Percentiles rank a stretch among this genome's conserved stretches.
Conservation (phyloP, 768 basidiomycete genomes). For the Lentinula raphanica region DNA sequence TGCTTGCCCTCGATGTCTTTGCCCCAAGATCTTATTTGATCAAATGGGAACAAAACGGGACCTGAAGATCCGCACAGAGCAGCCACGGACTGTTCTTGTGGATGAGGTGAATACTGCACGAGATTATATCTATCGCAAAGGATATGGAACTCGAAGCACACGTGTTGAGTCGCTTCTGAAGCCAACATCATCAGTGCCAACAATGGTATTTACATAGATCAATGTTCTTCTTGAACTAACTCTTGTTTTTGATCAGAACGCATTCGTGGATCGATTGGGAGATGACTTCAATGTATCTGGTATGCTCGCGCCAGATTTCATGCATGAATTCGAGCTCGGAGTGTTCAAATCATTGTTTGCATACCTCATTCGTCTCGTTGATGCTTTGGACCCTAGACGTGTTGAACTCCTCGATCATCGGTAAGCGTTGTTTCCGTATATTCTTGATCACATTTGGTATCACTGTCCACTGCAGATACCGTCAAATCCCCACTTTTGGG, state of each 20-base stretch:
- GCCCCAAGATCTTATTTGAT: constrained; percentile 16
- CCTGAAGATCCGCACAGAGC: not conserved
- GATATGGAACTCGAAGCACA: not conserved
- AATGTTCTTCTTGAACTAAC: not conserved
- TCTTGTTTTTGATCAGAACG: constrained; percentile 17
- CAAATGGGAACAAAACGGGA: constrained; percentile 18
- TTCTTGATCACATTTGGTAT: constrained; percentile 11
- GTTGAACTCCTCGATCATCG: constrained; percentile 25
- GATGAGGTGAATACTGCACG: constrained; percentile 7
- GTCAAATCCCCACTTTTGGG: too few species aligned
- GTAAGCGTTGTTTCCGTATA: constrained; percentile 15
- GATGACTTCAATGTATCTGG: constrained; percentile 19
- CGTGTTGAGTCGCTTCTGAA: constrained; percentile 12
- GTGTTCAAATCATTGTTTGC: constrained; percentile 33
- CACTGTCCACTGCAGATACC: constrained; percentile 14
- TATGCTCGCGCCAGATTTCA: constrained; percentile 29
- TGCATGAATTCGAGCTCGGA: constrained; percentile 37
- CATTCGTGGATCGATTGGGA: constrained; percentile 16
- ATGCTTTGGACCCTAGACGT: constrained; percentile 17
- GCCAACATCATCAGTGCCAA: constrained; percentile 13
- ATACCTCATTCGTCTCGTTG: constrained; percentile 30
- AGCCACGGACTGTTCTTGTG: not conserved
- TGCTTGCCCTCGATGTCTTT: constrained; percentile 23
- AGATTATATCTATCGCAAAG: constrained; percentile 7
- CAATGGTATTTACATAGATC: not conserved